A percentile compares a stretch with the other conserved stretches of the same genome.
phyloP scores from a whole-genome alignment of 768 basidiomycete genomes.

The Tylopilus felleus region DNA sequence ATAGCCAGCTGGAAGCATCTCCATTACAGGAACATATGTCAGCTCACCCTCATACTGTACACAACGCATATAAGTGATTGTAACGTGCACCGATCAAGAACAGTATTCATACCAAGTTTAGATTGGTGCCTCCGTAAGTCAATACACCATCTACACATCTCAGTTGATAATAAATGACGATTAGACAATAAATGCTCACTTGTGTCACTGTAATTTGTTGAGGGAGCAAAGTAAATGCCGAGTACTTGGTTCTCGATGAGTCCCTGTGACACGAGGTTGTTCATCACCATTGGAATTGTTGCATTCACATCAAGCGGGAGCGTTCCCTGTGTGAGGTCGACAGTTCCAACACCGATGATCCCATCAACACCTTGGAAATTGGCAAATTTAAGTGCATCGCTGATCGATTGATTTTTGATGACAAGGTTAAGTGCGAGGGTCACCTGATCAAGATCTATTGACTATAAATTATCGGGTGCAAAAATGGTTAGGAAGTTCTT shows the following conservation, averaged over 20 bases:
- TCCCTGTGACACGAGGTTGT: slow-evolving; percentile 20
- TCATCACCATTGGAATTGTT: slow-evolving; percentile 21
- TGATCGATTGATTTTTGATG: slow-evolving; percentile 28
- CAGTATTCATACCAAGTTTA: slow-evolving; percentile 8
- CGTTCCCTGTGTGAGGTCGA: slow-evolving; percentile 9
- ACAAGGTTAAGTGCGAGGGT: slow-evolving; percentile 21
- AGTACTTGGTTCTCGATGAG: slow-evolving; percentile 12
- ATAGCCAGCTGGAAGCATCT: slow-evolving; percentile 17
- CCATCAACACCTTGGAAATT: slow-evolving; percentile 22
- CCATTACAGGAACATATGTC: slow-evolving; percentile 25
- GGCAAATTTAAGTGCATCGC: slow-evolving; percentile 9
- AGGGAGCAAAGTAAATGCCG: slow-evolving; percentile 21
- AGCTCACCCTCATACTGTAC: slow-evolving; percentile 21
- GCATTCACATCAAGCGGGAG: not conserved
- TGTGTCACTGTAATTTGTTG: slow-evolving; percentile 9
- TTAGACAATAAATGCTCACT: slow-evolving; percentile 1
- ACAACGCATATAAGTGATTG: not conserved
- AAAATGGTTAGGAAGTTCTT: not conserved
- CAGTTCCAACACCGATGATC: slow-evolving; percentile 26
- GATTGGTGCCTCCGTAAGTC: slow-evolving; percentile 24
- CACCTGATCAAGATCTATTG: slow-evolving; percentile 23
- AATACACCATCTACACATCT: slow-evolving; percentile 20
- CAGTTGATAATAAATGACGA: not conserved
- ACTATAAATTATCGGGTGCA: not conserved
- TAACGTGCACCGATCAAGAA: not conserved